These are phyloP conservation scores for Gaeumannomyces sp. DNA, from an alignment of 2,329 filamentous ascomycete genomes.

Conservation along the genomic window DNA sequence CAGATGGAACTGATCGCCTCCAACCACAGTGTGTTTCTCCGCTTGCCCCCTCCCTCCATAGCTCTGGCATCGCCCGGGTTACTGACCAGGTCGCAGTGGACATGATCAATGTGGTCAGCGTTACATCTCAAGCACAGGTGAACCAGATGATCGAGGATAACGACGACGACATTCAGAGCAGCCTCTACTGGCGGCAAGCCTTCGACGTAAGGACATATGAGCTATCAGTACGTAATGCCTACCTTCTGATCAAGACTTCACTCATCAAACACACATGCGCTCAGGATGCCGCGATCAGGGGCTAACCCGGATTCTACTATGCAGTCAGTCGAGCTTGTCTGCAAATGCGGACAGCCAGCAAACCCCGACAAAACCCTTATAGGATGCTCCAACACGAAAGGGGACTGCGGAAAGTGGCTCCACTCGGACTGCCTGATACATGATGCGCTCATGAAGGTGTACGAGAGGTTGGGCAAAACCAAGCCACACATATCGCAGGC, in stretches of 20 bases:
- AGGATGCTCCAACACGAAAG: slow-evolving; percentile 42
- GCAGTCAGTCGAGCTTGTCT: slow-evolving; percentile 49
- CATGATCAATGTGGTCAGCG: slow-evolving; percentile 66
- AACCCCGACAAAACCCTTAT: slow-evolving; percentile 57
- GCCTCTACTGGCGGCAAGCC: slow-evolving; percentile 59
- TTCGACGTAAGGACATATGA: slow-evolving; percentile 51
- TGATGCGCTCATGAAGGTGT: slow-evolving; percentile 45
- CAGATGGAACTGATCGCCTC: slow-evolving; percentile 62
- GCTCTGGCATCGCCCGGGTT: slow-evolving; percentile 1
- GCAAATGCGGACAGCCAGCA: slow-evolving; percentile 53
- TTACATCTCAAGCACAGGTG: slow-evolving; percentile 55
- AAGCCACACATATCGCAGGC: slow-evolving; percentile 39
- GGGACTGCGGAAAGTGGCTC: slow-evolving; percentile 53
- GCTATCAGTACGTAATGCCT: slow-evolving; percentile 44
- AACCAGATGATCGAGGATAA: slow-evolving; percentile 65
- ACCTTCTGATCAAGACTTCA: neutral
- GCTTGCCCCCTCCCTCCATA: neutral
- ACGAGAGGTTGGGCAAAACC: slow-evolving; percentile 41
- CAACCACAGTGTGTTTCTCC: slow-evolving; percentile 54
- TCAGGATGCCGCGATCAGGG: neutral
- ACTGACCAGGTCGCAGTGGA: slow-evolving; percentile 45
- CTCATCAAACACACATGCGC: too few relatives aligned
- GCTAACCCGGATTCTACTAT: neutral
- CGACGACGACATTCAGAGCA: slow-evolving; percentile 55
- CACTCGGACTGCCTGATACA: slow-evolving; percentile 58